Conservation (phyloP, 768 basidiomycete genomes). For the Tulasnella sp. region DNA sequence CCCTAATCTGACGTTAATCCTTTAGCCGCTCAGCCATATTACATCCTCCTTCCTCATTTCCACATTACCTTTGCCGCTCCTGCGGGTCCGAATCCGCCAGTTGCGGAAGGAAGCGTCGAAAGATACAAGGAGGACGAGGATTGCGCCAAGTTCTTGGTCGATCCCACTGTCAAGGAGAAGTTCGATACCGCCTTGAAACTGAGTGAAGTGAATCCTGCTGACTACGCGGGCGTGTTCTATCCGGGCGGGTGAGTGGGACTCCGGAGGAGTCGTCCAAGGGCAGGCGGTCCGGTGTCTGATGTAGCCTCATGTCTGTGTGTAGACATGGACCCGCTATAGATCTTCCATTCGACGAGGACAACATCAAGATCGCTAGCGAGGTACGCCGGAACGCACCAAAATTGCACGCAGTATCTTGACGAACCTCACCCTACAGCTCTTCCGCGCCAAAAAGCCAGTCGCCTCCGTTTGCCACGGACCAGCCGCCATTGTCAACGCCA, state of each 20-base stretch:
- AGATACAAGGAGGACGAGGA: conserved; percentile 57
- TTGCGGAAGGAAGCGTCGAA: conserved; percentile 63
- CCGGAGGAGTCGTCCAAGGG: not conserved
- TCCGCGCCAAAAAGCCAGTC: conserved; percentile 64
- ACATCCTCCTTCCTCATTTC: conserved; percentile 54
- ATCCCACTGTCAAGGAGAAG: conserved; percentile 57
- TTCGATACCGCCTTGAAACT: conserved; percentile 63
- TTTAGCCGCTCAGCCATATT: conserved; percentile 67
- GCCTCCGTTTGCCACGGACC: conserved; percentile 81
- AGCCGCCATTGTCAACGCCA: conserved; percentile 63
- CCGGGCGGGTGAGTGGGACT: conserved; percentile 58
- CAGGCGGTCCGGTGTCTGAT: not conserved
- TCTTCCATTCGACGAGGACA: conserved; percentile 59
- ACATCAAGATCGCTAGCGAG: conserved; percentile 60
- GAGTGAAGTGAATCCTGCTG: conserved; percentile 56
- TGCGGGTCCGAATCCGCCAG: conserved; percentile 67
- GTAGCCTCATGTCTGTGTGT: not conserved
- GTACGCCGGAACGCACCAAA: conserved; percentile 41
- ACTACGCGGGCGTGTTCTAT: conserved; percentile 77
- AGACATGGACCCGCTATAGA: conserved; percentile 74
- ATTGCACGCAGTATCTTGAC: not conserved
- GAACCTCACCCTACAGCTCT: conserved; percentile 55
- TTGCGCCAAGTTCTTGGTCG: conserved; percentile 60
- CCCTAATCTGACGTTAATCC: not conserved
- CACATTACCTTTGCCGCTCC: conserved; percentile 65